Conservation (phyloP, 805 yeast genomes). For the Ogataea pignaliae region DNA sequence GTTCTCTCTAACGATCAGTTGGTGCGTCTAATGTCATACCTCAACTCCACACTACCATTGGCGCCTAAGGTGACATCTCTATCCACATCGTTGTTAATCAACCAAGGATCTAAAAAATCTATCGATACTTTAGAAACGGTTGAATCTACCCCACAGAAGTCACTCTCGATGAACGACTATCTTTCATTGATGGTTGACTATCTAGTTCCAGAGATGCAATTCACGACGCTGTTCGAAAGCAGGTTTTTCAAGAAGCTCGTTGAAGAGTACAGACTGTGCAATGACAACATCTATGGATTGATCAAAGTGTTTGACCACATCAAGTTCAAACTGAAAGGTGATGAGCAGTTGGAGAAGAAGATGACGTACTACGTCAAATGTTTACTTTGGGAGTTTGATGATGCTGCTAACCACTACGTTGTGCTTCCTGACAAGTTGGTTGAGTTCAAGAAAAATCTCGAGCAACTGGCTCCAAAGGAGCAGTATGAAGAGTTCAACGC, state of each 20-base stretch:
- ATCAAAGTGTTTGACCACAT: slow-evolving; percentile 23
- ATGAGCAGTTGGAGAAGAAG: slow-evolving; percentile 16
- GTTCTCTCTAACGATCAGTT: slow-evolving; percentile 20
- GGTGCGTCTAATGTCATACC: slow-evolving; percentile 21
- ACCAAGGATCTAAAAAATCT: slow-evolving; percentile 29
- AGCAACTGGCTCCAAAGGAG: background rate
- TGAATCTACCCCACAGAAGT: background rate
- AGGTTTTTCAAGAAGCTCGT: slow-evolving; percentile 25
- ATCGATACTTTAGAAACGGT: background rate
- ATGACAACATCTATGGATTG: slow-evolving; percentile 33
- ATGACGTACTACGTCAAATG: slow-evolving; percentile 26
- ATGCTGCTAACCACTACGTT: slow-evolving; percentile 31
- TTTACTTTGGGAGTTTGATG: slow-evolving; percentile 31
- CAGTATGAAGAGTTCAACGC: background rate
- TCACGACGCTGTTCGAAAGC: slow-evolving; percentile 15
- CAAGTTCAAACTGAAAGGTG: background rate
- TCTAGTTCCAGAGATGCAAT: slow-evolving; percentile 15
- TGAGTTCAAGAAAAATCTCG: slow-evolving; percentile 21
- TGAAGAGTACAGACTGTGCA: slow-evolving; percentile 31
- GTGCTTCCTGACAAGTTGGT: slow-evolving; percentile 27
- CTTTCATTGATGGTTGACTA: slow-evolving; percentile 28
- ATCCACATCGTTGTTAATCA: slow-evolving; percentile 21
- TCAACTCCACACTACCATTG: slow-evolving; percentile 14
- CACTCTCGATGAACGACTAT: slow-evolving; percentile 23
- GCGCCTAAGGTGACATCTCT: slow-evolving; percentile 5